Conservation (phyloP, 2,329 filamentous ascomycete genomes). For the Dothideomycetes sp. region DNA sequence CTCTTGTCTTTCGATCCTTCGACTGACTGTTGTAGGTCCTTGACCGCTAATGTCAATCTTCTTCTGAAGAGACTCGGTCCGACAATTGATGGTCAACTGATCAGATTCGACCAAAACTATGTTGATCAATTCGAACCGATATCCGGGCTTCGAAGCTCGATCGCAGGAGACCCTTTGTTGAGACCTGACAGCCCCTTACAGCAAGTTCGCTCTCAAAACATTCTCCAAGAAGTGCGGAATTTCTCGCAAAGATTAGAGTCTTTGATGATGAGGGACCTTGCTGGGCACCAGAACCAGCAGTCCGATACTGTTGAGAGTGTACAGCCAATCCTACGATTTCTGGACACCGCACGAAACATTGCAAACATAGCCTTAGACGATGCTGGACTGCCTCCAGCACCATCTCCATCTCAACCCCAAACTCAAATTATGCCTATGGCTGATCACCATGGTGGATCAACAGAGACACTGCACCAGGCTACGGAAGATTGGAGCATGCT, state of each 20-base stretch:
- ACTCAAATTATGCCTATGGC: too few relatives aligned
- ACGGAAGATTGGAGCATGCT: neutral
- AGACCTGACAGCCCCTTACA: too few relatives aligned
- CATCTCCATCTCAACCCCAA: neutral
- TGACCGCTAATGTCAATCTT: conserved; percentile 5
- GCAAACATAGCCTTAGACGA: neutral
- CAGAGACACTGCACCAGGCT: too few relatives aligned
- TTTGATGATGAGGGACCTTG: neutral
- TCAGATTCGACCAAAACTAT: too few relatives aligned
- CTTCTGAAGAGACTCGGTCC: neutral
- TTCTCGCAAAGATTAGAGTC: conserved; percentile 6
- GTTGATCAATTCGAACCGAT: too few relatives aligned
- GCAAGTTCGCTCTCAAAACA: too few relatives aligned
- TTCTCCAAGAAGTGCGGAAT: neutral
- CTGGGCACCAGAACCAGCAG: neutral
- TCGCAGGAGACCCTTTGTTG: too few relatives aligned
- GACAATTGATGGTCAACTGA: too few relatives aligned
- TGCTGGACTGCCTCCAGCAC: too few relatives aligned
- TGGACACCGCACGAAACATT: conserved; percentile 3
- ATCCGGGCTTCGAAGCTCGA: too few relatives aligned
- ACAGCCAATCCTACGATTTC: neutral
- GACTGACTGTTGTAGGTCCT: neutral
- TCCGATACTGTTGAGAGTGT: neutral
- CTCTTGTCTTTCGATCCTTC: too few relatives aligned
- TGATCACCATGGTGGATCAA: too few relatives aligned